These are phyloP conservation scores for Moesziomyces sp. DNA, from an alignment of 1,284 basidiomycete genomes.

Conservation along the genomic window DNA sequence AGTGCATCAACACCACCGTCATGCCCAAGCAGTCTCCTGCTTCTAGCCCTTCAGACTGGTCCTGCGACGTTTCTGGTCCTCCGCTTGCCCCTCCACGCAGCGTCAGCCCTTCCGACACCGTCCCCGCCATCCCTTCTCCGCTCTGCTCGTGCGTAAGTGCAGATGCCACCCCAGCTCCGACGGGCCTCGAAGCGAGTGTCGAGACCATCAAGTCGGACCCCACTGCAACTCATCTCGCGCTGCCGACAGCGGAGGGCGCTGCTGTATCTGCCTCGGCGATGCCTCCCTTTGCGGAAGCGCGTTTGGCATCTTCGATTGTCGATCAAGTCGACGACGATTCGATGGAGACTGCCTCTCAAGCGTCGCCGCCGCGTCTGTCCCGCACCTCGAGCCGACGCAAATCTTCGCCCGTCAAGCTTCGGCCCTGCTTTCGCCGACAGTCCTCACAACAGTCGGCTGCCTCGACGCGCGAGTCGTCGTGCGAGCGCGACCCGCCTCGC, in stretches of 20 bases:
- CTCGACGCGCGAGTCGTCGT: conserved; percentile 52
- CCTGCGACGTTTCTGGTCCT: conserved; percentile 51
- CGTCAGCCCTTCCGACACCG: conserved; percentile 57
- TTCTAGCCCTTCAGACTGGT: conserved; percentile 32
- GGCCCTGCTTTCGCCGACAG: conserved; percentile 59
- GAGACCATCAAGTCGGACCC: conserved; percentile 39
- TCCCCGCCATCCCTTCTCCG: conserved; percentile 60
- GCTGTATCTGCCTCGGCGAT: neutral
- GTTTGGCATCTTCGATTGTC: too few species aligned
- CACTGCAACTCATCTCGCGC: neutral
- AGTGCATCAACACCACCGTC: conserved; percentile 46
- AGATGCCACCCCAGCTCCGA: conserved; percentile 3
- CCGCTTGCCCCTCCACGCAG: conserved; percentile 48
- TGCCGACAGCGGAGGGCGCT: neutral
- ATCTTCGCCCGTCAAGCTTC: conserved; percentile 57
- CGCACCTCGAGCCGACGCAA: conserved; percentile 40
- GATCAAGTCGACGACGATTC: neutral
- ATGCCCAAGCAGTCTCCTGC: conserved; percentile 41
- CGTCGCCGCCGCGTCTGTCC: conserved; percentile 30
- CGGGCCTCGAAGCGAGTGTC: conserved; percentile 45
- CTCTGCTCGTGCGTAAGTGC: conserved; percentile 55
- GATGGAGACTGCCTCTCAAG: neutral
- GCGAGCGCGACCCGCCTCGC: conserved; percentile 49
- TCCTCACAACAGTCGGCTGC: conserved; percentile 40
- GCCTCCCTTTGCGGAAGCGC: too few species aligned